Evolutionary conservation across 2,329 filamentous ascomycete genomes (phyloP).

Genomic region (Gnomoniopsis sp.): DNA sequence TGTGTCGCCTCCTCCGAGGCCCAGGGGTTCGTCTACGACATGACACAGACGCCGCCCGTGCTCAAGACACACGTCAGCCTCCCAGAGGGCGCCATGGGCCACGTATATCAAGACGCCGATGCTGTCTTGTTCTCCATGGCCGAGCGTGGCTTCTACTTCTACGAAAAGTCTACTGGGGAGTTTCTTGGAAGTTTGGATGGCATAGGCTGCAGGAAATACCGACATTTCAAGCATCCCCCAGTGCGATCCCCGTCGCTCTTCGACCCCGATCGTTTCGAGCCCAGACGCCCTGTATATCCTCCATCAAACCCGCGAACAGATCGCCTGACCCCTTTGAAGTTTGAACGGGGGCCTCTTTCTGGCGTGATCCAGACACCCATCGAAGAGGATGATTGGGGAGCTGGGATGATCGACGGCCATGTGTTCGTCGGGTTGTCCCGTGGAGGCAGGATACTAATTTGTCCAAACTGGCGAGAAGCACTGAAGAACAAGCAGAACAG

Average conservation of each 20-base stretch:
- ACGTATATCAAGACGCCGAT: conserved; percentile 38
- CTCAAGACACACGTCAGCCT: conserved; percentile 35
- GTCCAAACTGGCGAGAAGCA: conserved; percentile 38
- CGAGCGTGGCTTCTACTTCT: conserved; percentile 36
- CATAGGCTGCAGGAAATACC: conserved; percentile 26
- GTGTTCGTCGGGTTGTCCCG: conserved; percentile 41
- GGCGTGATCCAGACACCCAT: conserved; percentile 24
- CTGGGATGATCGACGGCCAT: conserved; percentile 38
- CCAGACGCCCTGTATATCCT: background rate
- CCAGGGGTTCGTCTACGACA: conserved; percentile 42
- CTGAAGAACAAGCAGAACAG: conserved; percentile 25
- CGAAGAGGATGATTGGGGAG: conserved; percentile 43
- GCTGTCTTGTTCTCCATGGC: conserved; percentile 43
- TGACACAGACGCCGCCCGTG: conserved; percentile 29
- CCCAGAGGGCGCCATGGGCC: conserved; percentile 37
- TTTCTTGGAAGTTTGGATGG: conserved; percentile 28
- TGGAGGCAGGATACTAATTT: conserved; percentile 39
- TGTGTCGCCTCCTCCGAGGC: conserved; percentile 43
- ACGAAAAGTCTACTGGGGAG: conserved; percentile 35
- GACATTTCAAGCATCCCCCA: conserved; percentile 22
- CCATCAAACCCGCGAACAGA: conserved; percentile 21
- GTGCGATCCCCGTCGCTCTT: background rate
- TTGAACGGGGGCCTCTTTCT: background rate
- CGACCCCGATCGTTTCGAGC: background rate
- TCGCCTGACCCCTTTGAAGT: conserved; percentile 21